Percentiles rank a stretch among this genome's conserved stretches.
These are phyloP conservation scores for Fusarium continuum DNA, from an alignment of 2,329 filamentous ascomycete species.

Conservation along the genomic window DNA sequence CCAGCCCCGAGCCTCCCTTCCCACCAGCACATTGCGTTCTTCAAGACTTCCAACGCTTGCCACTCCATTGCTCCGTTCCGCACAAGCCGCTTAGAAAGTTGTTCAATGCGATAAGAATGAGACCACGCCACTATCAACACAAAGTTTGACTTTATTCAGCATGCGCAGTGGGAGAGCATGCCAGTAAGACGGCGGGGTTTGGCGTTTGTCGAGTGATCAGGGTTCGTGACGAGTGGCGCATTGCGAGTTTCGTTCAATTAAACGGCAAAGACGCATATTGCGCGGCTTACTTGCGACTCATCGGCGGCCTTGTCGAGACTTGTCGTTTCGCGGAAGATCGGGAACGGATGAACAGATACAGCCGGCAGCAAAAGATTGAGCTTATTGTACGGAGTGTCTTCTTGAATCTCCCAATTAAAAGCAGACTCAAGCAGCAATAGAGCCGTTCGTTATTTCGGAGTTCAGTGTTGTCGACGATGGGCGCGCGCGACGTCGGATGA, in stretches of 20 bases:
- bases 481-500: constrained; percentile 22
- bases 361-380: not conserved
- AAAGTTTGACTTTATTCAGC: not conserved
- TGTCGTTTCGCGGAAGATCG: constrained; percentile 12
- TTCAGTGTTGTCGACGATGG: constrained; percentile 3
- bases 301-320: constrained; percentile 5
- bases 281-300: not conserved
- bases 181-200: not conserved
- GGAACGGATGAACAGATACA: not conserved
- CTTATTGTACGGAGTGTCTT: not conserved
- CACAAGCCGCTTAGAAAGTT: not conserved
- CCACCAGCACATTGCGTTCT: not conserved
- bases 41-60: too few relatives aligned
- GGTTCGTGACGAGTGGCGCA: not conserved
- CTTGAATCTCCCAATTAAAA: not conserved
- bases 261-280: not conserved
- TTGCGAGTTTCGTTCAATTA: not conserved
- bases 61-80: not conserved
- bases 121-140: not conserved
- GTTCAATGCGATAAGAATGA: not conserved
- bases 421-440: not conserved
- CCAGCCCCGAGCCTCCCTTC: not conserved
- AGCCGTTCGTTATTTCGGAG: not conserved
- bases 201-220: not conserved
- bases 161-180: not conserved